Evolutionary conservation across 768 basidiomycete species (phyloP), one percentile per base, ranked within the genome.

Genomic region (Termitomyces bulborhizus): DNA sequence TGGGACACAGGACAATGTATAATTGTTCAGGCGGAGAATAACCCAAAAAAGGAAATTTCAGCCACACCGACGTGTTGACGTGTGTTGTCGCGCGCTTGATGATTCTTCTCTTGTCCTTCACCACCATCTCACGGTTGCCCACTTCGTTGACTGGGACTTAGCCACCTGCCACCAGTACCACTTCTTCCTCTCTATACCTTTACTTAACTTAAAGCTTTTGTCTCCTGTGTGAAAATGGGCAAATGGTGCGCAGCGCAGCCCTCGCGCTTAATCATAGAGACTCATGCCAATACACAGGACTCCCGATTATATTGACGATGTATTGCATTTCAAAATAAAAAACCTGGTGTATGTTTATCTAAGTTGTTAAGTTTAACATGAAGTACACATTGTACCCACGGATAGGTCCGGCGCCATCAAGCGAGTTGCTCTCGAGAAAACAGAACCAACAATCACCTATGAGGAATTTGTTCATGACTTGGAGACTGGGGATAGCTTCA

Each of bases 401-500:
- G 47, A 46, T 61, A 90, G 88, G 64, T 80, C 82, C 60, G 87
- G 90, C 52, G 82, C 89, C 48, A 83, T 90, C 60, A 82, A 81
- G 61, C 78, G 90, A 53, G 73, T 83, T 27, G 78, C 77, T 56
- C 76, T 88, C 27, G 89, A 90, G 65, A 82, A 82, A 59, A 64
- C 64, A 34, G 85, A 86, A 62, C 78, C 85, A 3, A 69, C 71
- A 40, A 89, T 91, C 58, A 83, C 75, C 52, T 91, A 88, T 65
- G 85, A 90, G 67, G 69, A 78, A 29, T 90, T 92, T 60, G 85
- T 90, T 18, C 80, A 85, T 60, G 86, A 89, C 29, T 72, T 92
- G 47, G 88, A 91, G 64, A 78, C 78, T 24, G 89, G 88, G 15
- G 90, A 92, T 66, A 84, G 87, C 0, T 91, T 92, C 68, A 90